Conservation (phyloP, 2,329 filamentous ascomycete species). For the Trichoderma asperellum region DNA sequence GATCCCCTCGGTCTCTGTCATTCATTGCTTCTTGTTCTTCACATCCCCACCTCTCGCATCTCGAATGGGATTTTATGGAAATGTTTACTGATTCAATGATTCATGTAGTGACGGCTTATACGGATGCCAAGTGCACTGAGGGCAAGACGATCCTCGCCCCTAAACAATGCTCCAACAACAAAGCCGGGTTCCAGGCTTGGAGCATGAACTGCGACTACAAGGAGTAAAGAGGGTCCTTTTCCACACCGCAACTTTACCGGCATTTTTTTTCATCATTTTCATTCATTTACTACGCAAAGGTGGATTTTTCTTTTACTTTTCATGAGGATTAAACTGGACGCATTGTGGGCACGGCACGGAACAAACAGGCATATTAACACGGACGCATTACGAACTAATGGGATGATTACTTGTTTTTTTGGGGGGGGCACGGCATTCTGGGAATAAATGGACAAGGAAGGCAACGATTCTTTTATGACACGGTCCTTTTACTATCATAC, state of each 20-base stretch:
- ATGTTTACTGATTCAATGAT: not conserved
- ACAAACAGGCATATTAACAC: not conserved
- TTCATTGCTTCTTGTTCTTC: not conserved
- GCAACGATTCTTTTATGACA: slow-evolving; percentile 3
- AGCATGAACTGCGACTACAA: slow-evolving; percentile 29
- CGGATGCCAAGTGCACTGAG: slow-evolving; percentile 26
- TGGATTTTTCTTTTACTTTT: slow-evolving; percentile 18
- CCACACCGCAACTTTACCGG: slow-evolving; percentile 11
- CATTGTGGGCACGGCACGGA: slow-evolving; percentile 8
- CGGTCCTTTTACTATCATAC: slow-evolving; percentile 22
- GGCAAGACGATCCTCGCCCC: slow-evolving; percentile 4
- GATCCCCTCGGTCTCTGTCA: not conserved
- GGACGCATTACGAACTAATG: slow-evolving; percentile 10
- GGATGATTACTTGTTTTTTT: not conserved
- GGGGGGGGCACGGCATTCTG: not conserved
- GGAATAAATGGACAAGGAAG: not conserved
- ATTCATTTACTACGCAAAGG: slow-evolving; percentile 5
- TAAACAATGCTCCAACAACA: slow-evolving; percentile 9
- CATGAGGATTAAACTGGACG: slow-evolving; percentile 9
- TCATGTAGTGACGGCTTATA: slow-evolving; percentile 31
- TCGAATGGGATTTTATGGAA: not conserved
- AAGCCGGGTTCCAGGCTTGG: slow-evolving; percentile 25
- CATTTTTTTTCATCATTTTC: not conserved
- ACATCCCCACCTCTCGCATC: not conserved
- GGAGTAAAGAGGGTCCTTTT: slow-evolving; percentile 2